Conservation (phyloP, 1,284 basidiomycete genomes). For the Trametes sp. region DNA sequence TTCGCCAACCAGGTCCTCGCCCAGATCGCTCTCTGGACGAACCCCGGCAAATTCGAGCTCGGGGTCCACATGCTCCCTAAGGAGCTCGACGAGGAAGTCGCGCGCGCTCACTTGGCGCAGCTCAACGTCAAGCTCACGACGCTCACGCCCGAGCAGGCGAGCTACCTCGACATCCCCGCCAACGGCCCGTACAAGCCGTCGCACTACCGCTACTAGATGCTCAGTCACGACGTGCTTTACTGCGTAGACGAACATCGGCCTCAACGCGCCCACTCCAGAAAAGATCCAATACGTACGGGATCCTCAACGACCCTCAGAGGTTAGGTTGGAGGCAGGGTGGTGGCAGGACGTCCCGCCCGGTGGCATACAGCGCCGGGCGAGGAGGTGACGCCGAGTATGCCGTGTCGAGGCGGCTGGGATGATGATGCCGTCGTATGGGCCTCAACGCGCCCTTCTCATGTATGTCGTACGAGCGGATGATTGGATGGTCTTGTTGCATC, state of each 20-base stretch:
- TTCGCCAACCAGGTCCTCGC: slow-evolving; percentile 99
- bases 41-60: slow-evolving; percentile 88
- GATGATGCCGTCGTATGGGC: slow-evolving; percentile 34
- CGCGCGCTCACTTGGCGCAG: slow-evolving; percentile 91
- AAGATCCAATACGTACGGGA: slow-evolving; percentile 39
- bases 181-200: slow-evolving; percentile 93
- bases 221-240: slow-evolving; percentile 23
- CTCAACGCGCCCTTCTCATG: slow-evolving; percentile 41
- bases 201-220: slow-evolving; percentile 74
- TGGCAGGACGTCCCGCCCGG: slow-evolving; percentile 24
- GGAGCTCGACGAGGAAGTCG: slow-evolving; percentile 98
- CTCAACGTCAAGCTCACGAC: slow-evolving; percentile 95
- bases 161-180: slow-evolving; percentile 92
- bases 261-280: slow-evolving; percentile 47
- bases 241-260: slow-evolving; percentile 58
- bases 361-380: slow-evolving; percentile 18
- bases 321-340: slow-evolving; percentile 34
- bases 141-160: slow-evolving; percentile 81
- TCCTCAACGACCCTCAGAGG: slow-evolving; percentile 45
- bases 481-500: slow-evolving; percentile 11
- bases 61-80: slow-evolving; percentile 98
- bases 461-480: slow-evolving; percentile 13
- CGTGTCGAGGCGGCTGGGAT: slow-evolving; percentile 21
- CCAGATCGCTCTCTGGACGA: slow-evolving; percentile 98
- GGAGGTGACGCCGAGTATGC: slow-evolving; percentile 24